Evolutionary conservation across 2,329 filamentous ascomycete species (phyloP), one percentile per base, ranked within the genome.

Genomic region (Knufia fluminis): DNA sequence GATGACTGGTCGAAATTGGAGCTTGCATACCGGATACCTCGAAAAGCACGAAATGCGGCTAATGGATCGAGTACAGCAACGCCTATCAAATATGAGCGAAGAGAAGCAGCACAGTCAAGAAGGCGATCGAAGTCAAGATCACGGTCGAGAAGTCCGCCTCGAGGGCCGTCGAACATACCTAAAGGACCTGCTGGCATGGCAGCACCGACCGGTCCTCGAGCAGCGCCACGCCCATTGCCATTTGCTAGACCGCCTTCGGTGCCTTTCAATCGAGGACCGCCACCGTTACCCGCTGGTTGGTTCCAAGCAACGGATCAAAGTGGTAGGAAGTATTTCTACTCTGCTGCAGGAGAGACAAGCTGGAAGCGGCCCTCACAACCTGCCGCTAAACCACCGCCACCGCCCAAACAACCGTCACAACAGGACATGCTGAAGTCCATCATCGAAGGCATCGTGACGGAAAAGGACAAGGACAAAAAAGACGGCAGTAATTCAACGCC

Each of bases 1-100:
- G 80, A 87, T 7, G 83, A 83, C 57, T 98, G 92, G 92, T 85
- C 84, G 64, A 90, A 88, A 60, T 73, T 98, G 43, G 85, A 95
- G 65, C 77, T 94, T 31, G 92, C 82, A 4, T 98, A 97, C 67
- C 83, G 92, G 52, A 98, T 98, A 62, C 88, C 88, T 32, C 80
- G 91, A 50, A 86, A 92, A 70, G 94, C 94, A 70, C 71, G 85
- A 51, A 88, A 91, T 62, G 82, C 83, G 22, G 82, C 80, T 55
- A 78, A 65, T 54, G 60, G 63, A 42, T 66, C 64, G 54, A 41
- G 26, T 20, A 41, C 22, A 10, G 66, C 64, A 58, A 67, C 73
- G 39, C 71, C 76, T 24, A 79, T 79, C 57, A 74, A 77, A 22
- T 76, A 77, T 44, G 78, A 80, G 52, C 77, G 82, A 52, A 65